Evolutionary conservation across 202 grass and related monocot species (phyloP), one percentile per base, ranked within the genome.

Genomic region (Setaria viridis): DNA sequence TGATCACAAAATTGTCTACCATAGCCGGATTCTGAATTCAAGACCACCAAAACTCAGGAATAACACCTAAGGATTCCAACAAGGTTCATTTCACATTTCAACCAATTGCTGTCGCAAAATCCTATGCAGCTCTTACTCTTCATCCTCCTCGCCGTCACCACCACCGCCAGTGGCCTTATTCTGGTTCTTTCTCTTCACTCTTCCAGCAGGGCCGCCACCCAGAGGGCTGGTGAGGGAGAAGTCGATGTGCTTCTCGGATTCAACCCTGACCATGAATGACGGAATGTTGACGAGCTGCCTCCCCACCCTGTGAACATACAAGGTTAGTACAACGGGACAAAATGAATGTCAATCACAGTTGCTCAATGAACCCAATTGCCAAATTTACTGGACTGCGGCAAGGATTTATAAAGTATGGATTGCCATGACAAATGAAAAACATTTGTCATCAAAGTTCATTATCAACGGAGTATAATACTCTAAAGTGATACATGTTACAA

Each of bases 161-260:
- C 87, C 92, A 0, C 87, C 90, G 2, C 90, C 90, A 0, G 88
- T 71, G 29, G 89, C 89, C 48, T 86, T 87, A 68, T 94, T 94
- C 78, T 48, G 72, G 77, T 92, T 94, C 90, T 90, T 94, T 34
- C 90, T 74, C 87, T 94, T 94, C 62, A 94, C 92, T 80, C 92
- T 92, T 82, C 90, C 92, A 84, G 92, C 0, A n/a, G 39, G 79
- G 13, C 92, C 87, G 5, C 92, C 92, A 56, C 92, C 92, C 1
- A 94, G 85, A 12, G 92, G 92, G 35, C 92, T 94, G 33, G 92
- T 91, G 25, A 94, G 85, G 25, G 89, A 94, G 89, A 91, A 94
- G 54, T 85, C 92, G 0, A 94, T 89, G 42, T 91, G 92, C 55
- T 94, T 94, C 92, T 94, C 92, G 2, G 92, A 91, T 34, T 91